Evolutionary conservation across 176 grass and related monocot genomes (phyloP).

Genomic region (Oryza officinalis): DNA sequence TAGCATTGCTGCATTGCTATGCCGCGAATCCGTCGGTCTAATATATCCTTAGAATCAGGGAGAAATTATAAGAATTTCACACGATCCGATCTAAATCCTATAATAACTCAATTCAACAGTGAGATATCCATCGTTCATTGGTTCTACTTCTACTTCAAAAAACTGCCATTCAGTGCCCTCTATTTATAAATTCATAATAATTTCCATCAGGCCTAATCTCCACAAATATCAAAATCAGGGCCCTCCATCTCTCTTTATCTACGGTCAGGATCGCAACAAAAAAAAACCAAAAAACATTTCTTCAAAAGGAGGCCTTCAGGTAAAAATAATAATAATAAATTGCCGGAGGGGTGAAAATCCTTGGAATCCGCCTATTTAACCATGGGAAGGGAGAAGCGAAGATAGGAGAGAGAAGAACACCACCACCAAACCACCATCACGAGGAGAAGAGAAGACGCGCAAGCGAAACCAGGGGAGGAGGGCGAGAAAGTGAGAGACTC

Average conservation of each 20-base stretch:
- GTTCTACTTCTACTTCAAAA: no score
- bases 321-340: not conserved
- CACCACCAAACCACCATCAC: not conserved
- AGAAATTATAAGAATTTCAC: no score
- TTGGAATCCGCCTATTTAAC: slow-evolving; percentile 22
- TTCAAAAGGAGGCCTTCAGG: not conserved
- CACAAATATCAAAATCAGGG: not conserved
- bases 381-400: not conserved
- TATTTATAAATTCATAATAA: no score
- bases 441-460: no score
- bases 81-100: no score
- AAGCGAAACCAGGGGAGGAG: not conserved
- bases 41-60: no score
- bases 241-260: not conserved
- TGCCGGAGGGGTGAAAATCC: slow-evolving; percentile 3
- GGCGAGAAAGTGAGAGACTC: not conserved
- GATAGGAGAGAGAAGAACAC: slow-evolving; percentile 23
- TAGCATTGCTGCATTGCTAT: no score
- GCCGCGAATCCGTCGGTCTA: no score
- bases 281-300: not conserved
- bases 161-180: no score
- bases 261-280: not conserved
- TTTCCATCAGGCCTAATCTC: no score
- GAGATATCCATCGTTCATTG: no score
- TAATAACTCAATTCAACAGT: no score